These are phyloP conservation scores for Cynanchum wilfordii DNA, from an alignment of 257 asterid genomes.

Conservation along the genomic window DNA sequence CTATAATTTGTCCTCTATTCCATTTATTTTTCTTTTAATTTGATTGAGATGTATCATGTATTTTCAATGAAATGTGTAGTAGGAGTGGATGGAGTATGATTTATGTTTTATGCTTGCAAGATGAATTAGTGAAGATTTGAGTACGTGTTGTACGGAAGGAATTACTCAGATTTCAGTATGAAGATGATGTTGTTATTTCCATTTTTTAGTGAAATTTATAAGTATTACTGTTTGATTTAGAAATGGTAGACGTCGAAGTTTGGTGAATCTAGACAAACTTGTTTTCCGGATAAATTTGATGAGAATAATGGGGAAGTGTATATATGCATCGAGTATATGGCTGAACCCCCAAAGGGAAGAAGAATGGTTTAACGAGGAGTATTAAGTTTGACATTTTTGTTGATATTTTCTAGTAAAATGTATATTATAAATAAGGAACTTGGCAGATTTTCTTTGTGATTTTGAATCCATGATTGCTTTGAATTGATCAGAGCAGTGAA, in stretches of 20 bases:
- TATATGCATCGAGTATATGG: too few species aligned
- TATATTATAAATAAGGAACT: not conserved
- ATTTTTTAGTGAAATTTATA: not conserved
- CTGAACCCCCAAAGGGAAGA: not conserved
- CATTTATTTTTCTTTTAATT: not conserved
- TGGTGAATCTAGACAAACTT: not conserved
- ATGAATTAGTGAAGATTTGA: not conserved
- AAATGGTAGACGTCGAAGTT: too few species aligned
- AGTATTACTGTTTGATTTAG: not conserved
- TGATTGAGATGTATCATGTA: not conserved
- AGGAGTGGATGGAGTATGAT: not conserved
- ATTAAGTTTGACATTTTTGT: not conserved
- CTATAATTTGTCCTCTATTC: not conserved
- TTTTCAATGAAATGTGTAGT: not conserved
- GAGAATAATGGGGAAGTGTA: not conserved
- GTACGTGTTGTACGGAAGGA: not conserved
- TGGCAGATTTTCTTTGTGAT: not conserved
- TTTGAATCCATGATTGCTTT: slow-evolving; percentile 2
- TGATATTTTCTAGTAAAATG: not conserved
- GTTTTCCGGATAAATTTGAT: not conserved
- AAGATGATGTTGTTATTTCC: too few species aligned
- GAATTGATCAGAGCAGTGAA: slow-evolving; percentile 7
- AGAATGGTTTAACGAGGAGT: not conserved
- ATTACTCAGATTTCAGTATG: not conserved
- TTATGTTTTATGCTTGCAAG: not conserved